Evolutionary conservation across 805 yeast genomes (phyloP), one percentile per base, ranked within the genome.

Genomic region (Candida hungchunana): DNA sequence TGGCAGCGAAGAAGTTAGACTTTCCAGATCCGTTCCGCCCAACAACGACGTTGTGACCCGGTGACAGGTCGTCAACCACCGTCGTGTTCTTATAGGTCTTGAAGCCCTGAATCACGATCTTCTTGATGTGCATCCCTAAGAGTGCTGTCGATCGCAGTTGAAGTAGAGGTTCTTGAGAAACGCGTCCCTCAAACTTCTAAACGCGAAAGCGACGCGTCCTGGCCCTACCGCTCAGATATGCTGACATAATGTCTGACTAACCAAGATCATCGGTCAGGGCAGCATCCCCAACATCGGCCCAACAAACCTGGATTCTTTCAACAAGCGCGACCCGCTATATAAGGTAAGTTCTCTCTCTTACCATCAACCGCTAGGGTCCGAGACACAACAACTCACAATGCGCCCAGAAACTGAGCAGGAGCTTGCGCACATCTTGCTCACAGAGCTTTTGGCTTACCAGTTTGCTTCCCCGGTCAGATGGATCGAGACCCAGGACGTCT

Each of bases 401-500:
- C 69, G 69, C 50, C 96, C 98, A 50, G 97, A 93, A 74, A 80
- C 88, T 43, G 94, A 93, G 71, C 98, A 93, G 70, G 97, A 93
- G 63, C 77, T 93, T 50, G 95, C 98, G 50, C 97, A 93, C 62
- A 81, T 85, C 49, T 73, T 93, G 48, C 74, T 93, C 60, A 88
- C 97, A 18, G 99, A 93, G 74, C 79, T 93, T 53, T 75, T 93
- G 67, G 97, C 98, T 36, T 93, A 89, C 69, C 99, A 93, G 67
- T 93, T 93, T 58, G 99, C 99, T 32, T 89, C 97, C 44, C 98
- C 99, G 31, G 99, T 93, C 48, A 81, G 97, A 75, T 93, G 99
- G 97, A 93, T 94, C 63, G 98, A 94, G 63, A 93, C 98, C 44
- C 99, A 93, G 67, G 98, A 93, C 69, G 97, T 93, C 40, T 84